A percentile compares a stretch with the other conserved stretches of the same genome.
phyloP scores from a whole-genome alignment of 352 stramenopile genomes.

The Pythium aristosporum region DNA sequence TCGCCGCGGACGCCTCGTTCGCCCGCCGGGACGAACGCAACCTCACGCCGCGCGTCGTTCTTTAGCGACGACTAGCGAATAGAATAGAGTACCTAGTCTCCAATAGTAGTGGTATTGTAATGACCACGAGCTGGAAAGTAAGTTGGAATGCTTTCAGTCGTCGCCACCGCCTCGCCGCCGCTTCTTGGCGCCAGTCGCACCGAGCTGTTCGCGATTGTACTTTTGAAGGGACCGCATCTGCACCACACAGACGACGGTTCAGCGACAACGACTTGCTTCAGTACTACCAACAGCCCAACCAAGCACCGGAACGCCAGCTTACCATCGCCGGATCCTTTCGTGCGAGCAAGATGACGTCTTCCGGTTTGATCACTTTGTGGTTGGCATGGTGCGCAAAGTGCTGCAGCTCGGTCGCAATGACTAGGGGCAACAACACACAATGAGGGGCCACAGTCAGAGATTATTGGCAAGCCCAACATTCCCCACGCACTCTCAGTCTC shows the following conservation, averaged over 20 bases:
- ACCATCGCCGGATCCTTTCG: constrained; percentile 65
- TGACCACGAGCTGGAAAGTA: no score
- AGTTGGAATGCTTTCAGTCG: constrained; percentile 2
- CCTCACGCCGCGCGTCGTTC: constrained; percentile 20
- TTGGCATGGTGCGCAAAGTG: constrained; percentile 73
- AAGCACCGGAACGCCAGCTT: not conserved
- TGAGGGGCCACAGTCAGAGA: not conserved
- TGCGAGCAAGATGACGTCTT: constrained; percentile 66
- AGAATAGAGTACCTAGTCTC: not conserved
- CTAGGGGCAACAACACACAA: constrained; percentile 23
- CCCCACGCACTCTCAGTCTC: constrained; percentile 48
- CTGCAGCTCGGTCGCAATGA: constrained; percentile 73
- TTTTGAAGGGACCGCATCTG: constrained; percentile 57
- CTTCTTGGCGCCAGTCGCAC: constrained; percentile 24
- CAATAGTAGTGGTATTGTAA: not conserved
- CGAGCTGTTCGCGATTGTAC: constrained; percentile 53
- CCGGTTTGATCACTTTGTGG: constrained; percentile 69
- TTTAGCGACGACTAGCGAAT: constrained; percentile 18
- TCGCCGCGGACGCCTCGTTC: constrained; percentile 17
- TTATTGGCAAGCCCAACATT: not conserved
- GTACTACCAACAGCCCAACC: not conserved
- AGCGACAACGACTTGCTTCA: no score
- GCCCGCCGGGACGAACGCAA: constrained; percentile 8
- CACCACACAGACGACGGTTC: not conserved
- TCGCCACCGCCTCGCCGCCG: constrained; percentile 29